These are phyloP conservation scores for Mucor circinelloides DNA, from an alignment of 371 early-diverging fungal genomes.

Conservation along the genomic window DNA sequence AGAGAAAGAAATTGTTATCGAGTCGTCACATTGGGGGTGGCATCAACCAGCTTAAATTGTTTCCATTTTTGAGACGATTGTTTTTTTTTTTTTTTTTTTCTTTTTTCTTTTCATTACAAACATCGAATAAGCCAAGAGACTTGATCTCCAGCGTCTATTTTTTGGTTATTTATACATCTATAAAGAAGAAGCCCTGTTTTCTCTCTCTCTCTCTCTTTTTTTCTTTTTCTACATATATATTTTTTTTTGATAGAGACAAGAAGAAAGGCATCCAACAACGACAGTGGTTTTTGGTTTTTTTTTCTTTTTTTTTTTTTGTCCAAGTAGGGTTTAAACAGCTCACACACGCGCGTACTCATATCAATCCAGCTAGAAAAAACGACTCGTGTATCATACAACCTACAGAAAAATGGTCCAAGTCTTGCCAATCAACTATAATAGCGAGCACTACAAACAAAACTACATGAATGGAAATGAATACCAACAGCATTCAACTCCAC, in stretches of 20 bases:
- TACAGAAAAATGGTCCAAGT: conserved; percentile 19
- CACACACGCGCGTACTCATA: neutral
- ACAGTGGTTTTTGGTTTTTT: too few species aligned
- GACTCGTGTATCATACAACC: neutral
- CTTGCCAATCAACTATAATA: conserved; percentile 25
- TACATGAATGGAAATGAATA: conserved; percentile 24
- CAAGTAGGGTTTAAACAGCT: too few species aligned
- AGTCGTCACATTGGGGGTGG: neutral
- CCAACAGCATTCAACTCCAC: conserved; percentile 13
- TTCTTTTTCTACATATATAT: neutral
- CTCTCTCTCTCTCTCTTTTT: neutral
- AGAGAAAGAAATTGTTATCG: neutral
- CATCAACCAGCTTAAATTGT: too few species aligned
- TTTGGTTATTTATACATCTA: too few species aligned
- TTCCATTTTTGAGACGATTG: neutral
- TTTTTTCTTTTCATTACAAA: too few species aligned
- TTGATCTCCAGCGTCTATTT: too few species aligned
- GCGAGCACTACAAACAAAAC: conserved; percentile 26
- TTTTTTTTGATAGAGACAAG: neutral
- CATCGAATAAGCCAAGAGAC: too few species aligned
- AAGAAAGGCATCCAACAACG: too few species aligned
- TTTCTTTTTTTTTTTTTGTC: too few species aligned
- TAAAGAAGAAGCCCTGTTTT: neutral
- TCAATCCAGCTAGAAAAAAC: neutral
- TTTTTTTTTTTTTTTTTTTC: neutral